Percentiles rank a stretch among this genome's conserved stretches.
phyloP scores from a whole-genome alignment of 2,329 filamentous ascomycete species.

The Epichloe coenophiala region DNA sequence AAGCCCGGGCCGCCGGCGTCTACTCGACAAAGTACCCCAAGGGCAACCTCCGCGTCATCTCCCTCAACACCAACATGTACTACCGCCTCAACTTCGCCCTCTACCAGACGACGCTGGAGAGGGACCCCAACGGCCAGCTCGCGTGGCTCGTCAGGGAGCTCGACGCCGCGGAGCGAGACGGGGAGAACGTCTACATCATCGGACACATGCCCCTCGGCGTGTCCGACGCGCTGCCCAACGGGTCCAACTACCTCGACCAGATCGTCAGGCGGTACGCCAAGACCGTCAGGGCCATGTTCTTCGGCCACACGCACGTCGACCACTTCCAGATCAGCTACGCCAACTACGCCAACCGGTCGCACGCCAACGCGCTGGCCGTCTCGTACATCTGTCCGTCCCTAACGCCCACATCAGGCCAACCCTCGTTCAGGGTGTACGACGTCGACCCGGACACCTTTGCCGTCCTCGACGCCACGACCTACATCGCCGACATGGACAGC shows the following conservation, averaged over 20 bases:
- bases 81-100: conserved; percentile 44
- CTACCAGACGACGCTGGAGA: conserved; percentile 32
- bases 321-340: conserved; percentile 42
- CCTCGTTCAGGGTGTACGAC: conserved; percentile 42
- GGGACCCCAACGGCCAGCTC: conserved; percentile 38
- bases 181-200: conserved; percentile 40
- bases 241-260: conserved; percentile 36
- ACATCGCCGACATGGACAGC: conserved; percentile 36
- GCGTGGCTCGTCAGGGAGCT: conserved; percentile 40
- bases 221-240: conserved; percentile 34
- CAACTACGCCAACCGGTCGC: conserved; percentile 27
- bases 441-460: conserved; percentile 42
- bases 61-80: conserved; percentile 45
- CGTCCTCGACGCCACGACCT: conserved; percentile 38
- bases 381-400: conserved; percentile 40
- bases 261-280: conserved; percentile 37
- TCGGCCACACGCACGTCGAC: conserved; percentile 42
- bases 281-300: conserved; percentile 42
- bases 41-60: conserved; percentile 42
- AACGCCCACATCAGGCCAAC: conserved; percentile 38
- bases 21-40: conserved; percentile 33
- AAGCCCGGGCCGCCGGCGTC: conserved; percentile 28
- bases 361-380: conserved; percentile 29
- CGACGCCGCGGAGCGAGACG: conserved; percentile 33
- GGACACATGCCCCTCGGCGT: conserved; percentile 41